These are phyloP conservation scores for Backusella tuberculispora DNA, from an alignment of 192 early-diverging fungal genomes.

Conservation along the genomic window DNA sequence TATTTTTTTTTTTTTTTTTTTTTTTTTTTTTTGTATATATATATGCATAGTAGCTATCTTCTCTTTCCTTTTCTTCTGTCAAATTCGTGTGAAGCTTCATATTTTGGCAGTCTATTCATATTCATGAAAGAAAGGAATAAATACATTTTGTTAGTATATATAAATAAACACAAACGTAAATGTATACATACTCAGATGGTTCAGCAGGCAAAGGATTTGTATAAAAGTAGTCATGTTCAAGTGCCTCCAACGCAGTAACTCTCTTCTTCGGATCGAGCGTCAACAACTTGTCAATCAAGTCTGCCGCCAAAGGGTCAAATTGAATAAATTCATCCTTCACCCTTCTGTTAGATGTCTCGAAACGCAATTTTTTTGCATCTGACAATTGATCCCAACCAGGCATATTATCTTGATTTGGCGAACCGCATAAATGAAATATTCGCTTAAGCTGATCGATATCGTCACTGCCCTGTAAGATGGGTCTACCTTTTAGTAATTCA, in stretches of 20 bases:
- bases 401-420: constrained; percentile 82
- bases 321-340: constrained; percentile 64
- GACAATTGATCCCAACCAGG: constrained; percentile 72
- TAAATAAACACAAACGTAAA: background rate
- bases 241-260: constrained; percentile 71
- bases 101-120: constrained; percentile 60
- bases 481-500: constrained; percentile 85
- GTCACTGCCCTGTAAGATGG: constrained; percentile 81
- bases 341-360: constrained; percentile 55
- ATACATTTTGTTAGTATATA: background rate
- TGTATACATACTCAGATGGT: constrained; percentile 57
- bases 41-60: background rate
- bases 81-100: constrained; percentile 81
- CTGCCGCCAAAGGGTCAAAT: constrained; percentile 63
- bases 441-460: constrained; percentile 87
- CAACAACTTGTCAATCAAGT: constrained; percentile 81
- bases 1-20: no score
- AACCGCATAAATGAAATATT: constrained; percentile 91
- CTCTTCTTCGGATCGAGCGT: constrained; percentile 77
- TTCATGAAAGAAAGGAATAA: background rate
- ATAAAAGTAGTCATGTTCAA: constrained; percentile 85
- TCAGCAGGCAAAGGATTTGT: constrained; percentile 71
- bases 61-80: constrained; percentile 54
- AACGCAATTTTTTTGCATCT: constrained; percentile 55
- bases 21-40: no score